phyloP scores from a whole-genome alignment of 106 monocot species.

The Acorus gramineus region DNA sequence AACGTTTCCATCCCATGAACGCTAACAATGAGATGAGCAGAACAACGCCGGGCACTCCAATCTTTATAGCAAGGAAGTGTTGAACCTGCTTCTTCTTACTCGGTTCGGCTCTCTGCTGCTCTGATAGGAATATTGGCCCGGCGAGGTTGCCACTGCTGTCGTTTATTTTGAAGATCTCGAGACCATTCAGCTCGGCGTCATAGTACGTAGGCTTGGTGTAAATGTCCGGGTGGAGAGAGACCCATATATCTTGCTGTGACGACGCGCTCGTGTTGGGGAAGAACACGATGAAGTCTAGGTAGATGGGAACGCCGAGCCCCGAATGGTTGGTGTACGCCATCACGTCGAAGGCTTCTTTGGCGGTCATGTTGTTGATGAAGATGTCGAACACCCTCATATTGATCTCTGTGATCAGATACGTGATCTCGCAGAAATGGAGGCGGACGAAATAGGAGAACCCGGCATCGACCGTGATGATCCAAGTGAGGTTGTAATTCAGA shows the following conservation, averaged over 20 bases:
- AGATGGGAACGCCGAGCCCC: not conserved
- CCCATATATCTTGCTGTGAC: not conserved
- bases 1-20: too few relatives aligned
- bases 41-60: too few relatives aligned
- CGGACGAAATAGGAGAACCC: slow-evolving; percentile 8
- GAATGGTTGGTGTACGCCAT: not conserved
- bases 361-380: slow-evolving; percentile 5
- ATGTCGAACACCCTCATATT: slow-evolving; percentile 5
- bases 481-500: slow-evolving; percentile 5
- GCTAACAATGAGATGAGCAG: too few relatives aligned
- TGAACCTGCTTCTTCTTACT: too few relatives aligned
- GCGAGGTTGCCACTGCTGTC: too few relatives aligned
- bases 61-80: too few relatives aligned
- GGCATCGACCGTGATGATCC: not conserved
- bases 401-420: not conserved
- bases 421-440: slow-evolving; percentile 8
- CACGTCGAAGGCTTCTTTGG: not conserved
- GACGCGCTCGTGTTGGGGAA: not conserved
- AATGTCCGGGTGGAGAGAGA: not conserved
- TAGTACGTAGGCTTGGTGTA: not conserved
- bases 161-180: slow-evolving; percentile 4
- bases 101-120: too few relatives aligned
- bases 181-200: slow-evolving; percentile 1
- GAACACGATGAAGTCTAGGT: not conserved
- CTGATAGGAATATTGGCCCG: too few relatives aligned